Percentiles rank a stretch among this genome's conserved stretches.
Evolutionary conservation across 2,329 filamentous ascomycete species (phyloP).

Genomic region (Raffaelea arxii): DNA sequence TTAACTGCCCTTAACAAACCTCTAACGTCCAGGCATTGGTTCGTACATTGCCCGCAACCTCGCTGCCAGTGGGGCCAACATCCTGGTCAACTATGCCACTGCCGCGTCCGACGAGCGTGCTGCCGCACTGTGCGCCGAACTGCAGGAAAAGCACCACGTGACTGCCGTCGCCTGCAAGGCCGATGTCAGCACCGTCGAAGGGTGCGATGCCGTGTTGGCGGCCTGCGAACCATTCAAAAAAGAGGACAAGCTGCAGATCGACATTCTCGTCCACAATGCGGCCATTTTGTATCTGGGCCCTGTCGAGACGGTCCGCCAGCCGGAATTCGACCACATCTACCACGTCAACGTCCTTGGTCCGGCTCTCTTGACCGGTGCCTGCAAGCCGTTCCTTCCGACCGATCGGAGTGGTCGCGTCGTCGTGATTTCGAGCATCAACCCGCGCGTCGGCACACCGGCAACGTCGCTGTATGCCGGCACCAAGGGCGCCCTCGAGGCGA

Average conservation of each 20-base stretch:
- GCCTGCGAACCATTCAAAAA: background rate
- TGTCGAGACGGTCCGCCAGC: background rate
- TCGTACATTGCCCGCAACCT: conserved; percentile 47
- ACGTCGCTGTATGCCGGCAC: conserved; percentile 52
- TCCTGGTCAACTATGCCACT: conserved; percentile 44
- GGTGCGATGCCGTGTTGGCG: no score
- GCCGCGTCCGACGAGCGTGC: conserved; percentile 18
- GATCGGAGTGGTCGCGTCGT: conserved; percentile 50
- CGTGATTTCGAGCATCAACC: conserved; percentile 44
- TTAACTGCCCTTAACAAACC: background rate
- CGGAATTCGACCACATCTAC: conserved; percentile 27
- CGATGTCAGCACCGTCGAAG: conserved; percentile 16
- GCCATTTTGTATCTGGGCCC: background rate
- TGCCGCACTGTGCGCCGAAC: conserved; percentile 33
- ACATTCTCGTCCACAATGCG: conserved; percentile 6
- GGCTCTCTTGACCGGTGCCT: conserved; percentile 43
- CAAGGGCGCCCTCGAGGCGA: conserved; percentile 51
- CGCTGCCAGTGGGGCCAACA: conserved; percentile 48
- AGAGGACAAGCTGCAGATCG: conserved; percentile 37
- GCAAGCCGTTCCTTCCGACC: conserved; percentile 42
- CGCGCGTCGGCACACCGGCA: conserved; percentile 38
- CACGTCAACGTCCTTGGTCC: conserved; percentile 50
- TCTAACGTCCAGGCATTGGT: conserved; percentile 40
- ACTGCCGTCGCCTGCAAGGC: conserved; percentile 1
- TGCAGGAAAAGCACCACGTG: conserved; percentile 16